Conservation (phyloP, 805 yeast genomes). For the Cyberlindnera petersonii region DNA sequence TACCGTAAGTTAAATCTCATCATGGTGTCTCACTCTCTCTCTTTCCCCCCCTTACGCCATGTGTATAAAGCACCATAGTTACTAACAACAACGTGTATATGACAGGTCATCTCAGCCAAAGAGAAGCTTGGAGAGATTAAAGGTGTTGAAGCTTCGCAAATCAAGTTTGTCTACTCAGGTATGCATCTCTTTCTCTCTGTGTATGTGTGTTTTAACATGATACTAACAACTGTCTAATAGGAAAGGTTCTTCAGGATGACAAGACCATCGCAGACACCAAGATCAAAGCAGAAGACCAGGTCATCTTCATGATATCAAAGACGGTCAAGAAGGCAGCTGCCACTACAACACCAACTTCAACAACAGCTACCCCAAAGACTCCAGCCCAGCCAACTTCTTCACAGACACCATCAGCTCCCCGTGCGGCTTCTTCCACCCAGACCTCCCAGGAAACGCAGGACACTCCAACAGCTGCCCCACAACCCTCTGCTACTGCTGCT, state of each 20-base stretch:
- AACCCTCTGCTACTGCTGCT: constrained; percentile 26
- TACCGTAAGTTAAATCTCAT: constrained; percentile 47
- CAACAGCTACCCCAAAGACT: constrained; percentile 17
- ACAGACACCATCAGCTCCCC: constrained; percentile 22
- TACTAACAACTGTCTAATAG: constrained; percentile 24
- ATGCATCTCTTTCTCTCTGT: constrained; percentile 10
- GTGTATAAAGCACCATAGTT: no score
- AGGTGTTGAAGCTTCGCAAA: constrained; percentile 64
- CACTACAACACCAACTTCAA: constrained; percentile 17
- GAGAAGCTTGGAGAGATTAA: constrained; percentile 65
- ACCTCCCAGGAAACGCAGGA: constrained; percentile 18
- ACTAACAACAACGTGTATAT: constrained; percentile 2
- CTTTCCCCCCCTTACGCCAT: no score
- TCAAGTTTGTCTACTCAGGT: constrained; percentile 90
- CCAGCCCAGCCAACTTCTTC: constrained; percentile 19
- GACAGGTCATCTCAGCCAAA: constrained; percentile 59
- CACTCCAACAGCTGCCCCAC: constrained; percentile 19
- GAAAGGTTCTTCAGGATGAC: constrained; percentile 82
- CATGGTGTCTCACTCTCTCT: no score
- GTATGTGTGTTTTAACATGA: not conserved
- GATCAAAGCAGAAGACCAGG: constrained; percentile 78
- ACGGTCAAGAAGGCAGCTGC: constrained; percentile 15
- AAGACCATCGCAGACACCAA: constrained; percentile 68
- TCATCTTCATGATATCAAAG: constrained; percentile 75
- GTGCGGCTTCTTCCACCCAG: constrained; percentile 24